A percentile compares a stretch with the other conserved stretches of the same genome.
Evolutionary conservation across 257 asterid genomes (phyloP).

Genomic region (Ehretia macrophylla): DNA sequence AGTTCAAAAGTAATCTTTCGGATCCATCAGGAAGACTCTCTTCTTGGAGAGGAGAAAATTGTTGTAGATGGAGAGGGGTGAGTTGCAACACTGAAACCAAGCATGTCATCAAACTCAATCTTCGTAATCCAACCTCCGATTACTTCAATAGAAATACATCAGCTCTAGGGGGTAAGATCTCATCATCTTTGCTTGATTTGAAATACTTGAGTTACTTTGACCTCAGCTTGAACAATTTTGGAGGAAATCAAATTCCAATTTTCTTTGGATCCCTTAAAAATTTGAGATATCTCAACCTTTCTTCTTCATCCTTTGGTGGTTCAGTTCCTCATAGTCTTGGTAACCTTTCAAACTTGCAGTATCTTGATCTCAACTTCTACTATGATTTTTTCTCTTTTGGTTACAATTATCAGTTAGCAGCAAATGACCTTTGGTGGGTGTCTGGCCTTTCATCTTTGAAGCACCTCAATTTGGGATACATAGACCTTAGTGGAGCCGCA

Average conservation of each 20-base stretch:
- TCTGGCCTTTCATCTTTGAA: background rate
- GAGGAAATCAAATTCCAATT: constrained; percentile 4
- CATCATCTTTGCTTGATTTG: constrained; percentile 15
- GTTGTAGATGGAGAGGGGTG: constrained; percentile 30
- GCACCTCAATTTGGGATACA: background rate
- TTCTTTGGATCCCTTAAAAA: constrained; percentile 12
- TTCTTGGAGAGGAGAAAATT: constrained; percentile 24
- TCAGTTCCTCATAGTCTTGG: constrained; percentile 17
- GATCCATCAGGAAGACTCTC: constrained; percentile 13
- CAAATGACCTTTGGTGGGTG: constrained; percentile 1
- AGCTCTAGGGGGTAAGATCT: constrained; percentile 17
- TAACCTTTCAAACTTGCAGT: background rate
- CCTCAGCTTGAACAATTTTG: constrained; percentile 13
- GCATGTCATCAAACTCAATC: constrained; percentile 1
- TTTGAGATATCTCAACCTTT: constrained; percentile 10
- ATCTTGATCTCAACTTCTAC: background rate
- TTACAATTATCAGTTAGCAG: too few relatives aligned
- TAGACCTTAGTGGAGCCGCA: background rate
- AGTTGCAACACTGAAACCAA: constrained; percentile 17
- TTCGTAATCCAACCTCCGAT: background rate
- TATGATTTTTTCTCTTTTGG: background rate
- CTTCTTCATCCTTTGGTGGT: constrained; percentile 1
- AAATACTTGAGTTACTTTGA: constrained; percentile 17
- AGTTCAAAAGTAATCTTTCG: too few relatives aligned
- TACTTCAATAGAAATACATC: background rate